These are phyloP conservation scores for Voacanga thouarsii DNA, from an alignment of 257 asterid genomes.

Conservation along the genomic window DNA sequence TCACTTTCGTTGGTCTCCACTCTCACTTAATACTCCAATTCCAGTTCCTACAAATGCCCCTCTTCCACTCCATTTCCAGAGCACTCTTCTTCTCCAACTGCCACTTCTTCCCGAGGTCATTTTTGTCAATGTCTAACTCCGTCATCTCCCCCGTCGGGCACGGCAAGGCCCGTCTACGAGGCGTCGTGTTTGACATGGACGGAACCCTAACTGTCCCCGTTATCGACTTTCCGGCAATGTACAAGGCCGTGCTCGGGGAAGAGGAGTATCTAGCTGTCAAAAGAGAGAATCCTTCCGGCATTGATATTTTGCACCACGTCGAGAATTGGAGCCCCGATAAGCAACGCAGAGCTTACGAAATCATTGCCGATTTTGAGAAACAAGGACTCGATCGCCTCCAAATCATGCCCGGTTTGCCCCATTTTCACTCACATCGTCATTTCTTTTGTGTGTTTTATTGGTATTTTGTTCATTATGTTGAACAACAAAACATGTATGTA, in stretches of 20 bases:
- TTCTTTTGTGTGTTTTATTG: not conserved
- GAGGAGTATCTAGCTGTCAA: constrained; percentile 49
- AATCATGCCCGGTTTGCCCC: constrained; percentile 79
- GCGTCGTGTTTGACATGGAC: constrained; percentile 97
- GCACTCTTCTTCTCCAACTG: constrained; percentile 25
- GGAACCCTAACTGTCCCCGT: constrained; percentile 95
- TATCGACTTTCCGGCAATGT: constrained; percentile 86
- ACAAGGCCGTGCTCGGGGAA: constrained; percentile 83
- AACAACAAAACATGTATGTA: too few species aligned
- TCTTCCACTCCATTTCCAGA: constrained; percentile 22
- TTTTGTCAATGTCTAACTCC: constrained; percentile 54
- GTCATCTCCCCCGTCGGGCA: constrained; percentile 16
- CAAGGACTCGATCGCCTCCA: constrained; percentile 82
- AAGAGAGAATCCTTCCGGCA: constrained; percentile 59
- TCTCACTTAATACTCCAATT: not conserved
- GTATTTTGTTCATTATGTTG: not conserved
- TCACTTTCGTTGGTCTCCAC: not conserved
- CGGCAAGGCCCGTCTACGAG: constrained; percentile 55
- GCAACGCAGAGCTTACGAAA: constrained; percentile 59
- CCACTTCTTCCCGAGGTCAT: constrained; percentile 25
- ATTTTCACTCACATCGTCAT: not conserved
- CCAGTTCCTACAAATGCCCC: constrained; percentile 28
- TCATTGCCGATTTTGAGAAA: constrained; percentile 77
- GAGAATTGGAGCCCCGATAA: constrained; percentile 75
- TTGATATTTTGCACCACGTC: constrained; percentile 84